phyloP scores from a whole-genome alignment of 768 basidiomycete species.

The Leccinum variicolor region DNA sequence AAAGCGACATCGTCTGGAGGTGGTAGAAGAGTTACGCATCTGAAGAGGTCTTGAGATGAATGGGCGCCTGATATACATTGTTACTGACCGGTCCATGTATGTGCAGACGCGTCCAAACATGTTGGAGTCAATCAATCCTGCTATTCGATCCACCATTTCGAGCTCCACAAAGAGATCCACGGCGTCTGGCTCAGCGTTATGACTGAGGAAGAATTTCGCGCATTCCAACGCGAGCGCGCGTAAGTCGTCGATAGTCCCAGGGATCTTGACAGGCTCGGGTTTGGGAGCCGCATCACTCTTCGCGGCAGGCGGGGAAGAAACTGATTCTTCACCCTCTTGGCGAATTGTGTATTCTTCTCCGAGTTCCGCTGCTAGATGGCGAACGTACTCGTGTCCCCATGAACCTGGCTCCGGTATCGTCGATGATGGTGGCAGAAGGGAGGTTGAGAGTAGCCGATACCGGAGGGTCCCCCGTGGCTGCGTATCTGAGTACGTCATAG shows the following conservation, averaged over 20 bases:
- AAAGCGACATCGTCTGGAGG: conserved; percentile 92
- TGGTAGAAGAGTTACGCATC: conserved; percentile 86
- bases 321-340: conserved; percentile 48
- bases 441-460: conserved; percentile 83
- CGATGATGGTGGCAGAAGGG: conserved; percentile 60
- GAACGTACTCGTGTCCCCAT: conserved; percentile 99
- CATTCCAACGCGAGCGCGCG: conserved; percentile 76
- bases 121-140: conserved; percentile 78
- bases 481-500: conserved; percentile 99
- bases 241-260: conserved; percentile 70
- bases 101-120: conserved; percentile 87
- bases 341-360: conserved; percentile 85
- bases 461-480: conserved; percentile 93
- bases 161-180: conserved; percentile 94
- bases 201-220: conserved; percentile 82
- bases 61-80: neutral
- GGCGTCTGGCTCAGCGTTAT: conserved; percentile 98
- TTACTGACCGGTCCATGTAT: conserved; percentile 87
- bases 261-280: conserved; percentile 31
- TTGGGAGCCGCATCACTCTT: conserved; percentile 29
- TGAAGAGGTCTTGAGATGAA: conserved; percentile 21
- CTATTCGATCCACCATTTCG: conserved; percentile 81
- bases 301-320: conserved; percentile 19
- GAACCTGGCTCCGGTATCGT: conserved; percentile 85
- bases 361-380: conserved; percentile 93